These are phyloP conservation scores for Juglanconis oblonga DNA, from an alignment of 2,329 filamentous ascomycete genomes.

Conservation along the genomic window DNA sequence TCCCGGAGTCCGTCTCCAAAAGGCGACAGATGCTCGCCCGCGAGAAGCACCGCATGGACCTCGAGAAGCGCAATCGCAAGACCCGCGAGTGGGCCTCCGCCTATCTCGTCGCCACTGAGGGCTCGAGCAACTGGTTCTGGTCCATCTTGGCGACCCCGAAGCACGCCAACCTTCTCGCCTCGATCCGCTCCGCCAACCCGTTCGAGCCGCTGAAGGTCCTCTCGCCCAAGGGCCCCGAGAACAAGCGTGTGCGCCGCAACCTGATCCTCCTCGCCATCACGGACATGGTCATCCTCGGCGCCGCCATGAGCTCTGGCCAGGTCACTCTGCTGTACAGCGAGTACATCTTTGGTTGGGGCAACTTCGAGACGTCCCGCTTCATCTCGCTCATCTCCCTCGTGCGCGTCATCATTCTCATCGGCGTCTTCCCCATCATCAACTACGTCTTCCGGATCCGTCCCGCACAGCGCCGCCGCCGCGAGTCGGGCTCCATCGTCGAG, in stretches of 20 bases:
- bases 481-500: constrained; percentile 38
- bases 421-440: constrained; percentile 73
- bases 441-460: constrained; percentile 65
- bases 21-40: constrained; percentile 68
- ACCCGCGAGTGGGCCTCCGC: constrained; percentile 15
- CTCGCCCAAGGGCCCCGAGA: constrained; percentile 66
- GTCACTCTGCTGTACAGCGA: constrained; percentile 82
- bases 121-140: constrained; percentile 1
- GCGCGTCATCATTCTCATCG: constrained; percentile 72
- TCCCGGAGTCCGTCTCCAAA: constrained; percentile 82
- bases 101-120: constrained; percentile 20
- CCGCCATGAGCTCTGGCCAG: constrained; percentile 76
- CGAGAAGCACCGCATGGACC: constrained; percentile 58
- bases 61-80: constrained; percentile 35
- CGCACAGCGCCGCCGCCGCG: constrained; percentile 38
- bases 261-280: constrained; percentile 76
- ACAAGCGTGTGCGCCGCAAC: constrained; percentile 68
- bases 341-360: constrained; percentile 78
- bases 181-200: constrained; percentile 57
- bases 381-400: constrained; percentile 75
- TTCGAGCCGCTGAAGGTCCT: constrained; percentile 76
- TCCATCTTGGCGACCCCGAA: constrained; percentile 13
- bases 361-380: constrained; percentile 75
- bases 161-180: constrained; percentile 28
- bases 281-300: constrained; percentile 78